Conservation (phyloP, 1,284 basidiomycete species). For the Entoloma clypeatum region DNA sequence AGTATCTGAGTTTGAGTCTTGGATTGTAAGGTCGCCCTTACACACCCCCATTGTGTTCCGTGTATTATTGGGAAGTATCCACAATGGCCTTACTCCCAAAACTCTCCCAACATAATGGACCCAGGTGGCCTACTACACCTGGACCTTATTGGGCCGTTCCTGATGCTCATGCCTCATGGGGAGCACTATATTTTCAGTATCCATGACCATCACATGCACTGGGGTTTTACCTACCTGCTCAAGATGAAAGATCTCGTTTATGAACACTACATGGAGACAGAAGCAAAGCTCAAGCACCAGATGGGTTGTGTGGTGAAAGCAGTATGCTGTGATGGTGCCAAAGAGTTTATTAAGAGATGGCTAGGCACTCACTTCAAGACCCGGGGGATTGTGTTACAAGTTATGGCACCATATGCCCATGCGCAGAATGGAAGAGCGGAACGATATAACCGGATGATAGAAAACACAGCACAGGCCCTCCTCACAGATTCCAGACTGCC, state of each 20-base stretch:
- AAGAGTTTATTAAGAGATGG: constrained; percentile 15
- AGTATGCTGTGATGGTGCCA: constrained; percentile 18
- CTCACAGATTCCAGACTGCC: constrained; percentile 24
- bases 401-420: constrained; percentile 25
- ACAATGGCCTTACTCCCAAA: constrained; percentile 16
- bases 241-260: neutral
- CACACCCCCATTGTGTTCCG: constrained; percentile 17
- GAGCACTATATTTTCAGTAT: constrained; percentile 18
- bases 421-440: constrained; percentile 33
- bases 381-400: constrained; percentile 19
- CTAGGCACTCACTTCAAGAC: constrained; percentile 13
- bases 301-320: constrained; percentile 10
- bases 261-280: neutral
- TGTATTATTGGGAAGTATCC: constrained; percentile 22
- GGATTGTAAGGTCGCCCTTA: too few relatives aligned
- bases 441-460: constrained; percentile 26
- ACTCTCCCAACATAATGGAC: constrained; percentile 14
- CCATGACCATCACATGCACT: constrained; percentile 23
- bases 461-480: constrained; percentile 23
- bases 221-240: constrained; percentile 6
- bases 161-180: constrained; percentile 11
- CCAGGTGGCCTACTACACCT: constrained; percentile 22
- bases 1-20: too few relatives aligned
- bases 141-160: constrained; percentile 22
- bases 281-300: constrained; percentile 8